Evolutionary conservation across 805 yeast genomes (phyloP), one percentile per base, ranked within the genome.

Genomic region (Clavispora fructus): DNA sequence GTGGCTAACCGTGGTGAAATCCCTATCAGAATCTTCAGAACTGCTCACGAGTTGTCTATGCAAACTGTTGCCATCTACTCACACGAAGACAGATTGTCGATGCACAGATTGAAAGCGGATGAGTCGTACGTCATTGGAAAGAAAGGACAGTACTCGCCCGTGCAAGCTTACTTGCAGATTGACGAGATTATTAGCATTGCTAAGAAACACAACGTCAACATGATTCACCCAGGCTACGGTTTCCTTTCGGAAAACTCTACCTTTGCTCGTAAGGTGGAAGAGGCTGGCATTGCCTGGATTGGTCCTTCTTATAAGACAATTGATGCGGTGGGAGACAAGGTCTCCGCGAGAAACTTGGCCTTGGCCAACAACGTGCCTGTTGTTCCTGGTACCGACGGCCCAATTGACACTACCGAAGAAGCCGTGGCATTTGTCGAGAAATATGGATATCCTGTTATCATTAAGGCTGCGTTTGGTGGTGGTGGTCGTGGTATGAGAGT

Each of bases 401-500:
- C 99, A 52, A 90, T 94, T 63, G 91, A 83, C 48, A 60, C 77
- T 26, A 83, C 83, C 23, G 83, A 76, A 47, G 89, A 92, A 60
- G 98, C 98, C 30, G 59, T 71, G 53, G 83, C 65, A 8, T 92
- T 92, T 62, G 97, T 91, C 32, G 79, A 71, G 39, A 62, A 89
- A 69, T 78, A 92, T 67, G 99, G 99, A 29, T 91, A 67, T 71
- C 99, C 99, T 8, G 98, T 94, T 41, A 92, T 92, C 69, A 90
- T 92, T 71, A 92, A 92, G 72, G 99, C 99, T 40, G 99, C 99
- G 33, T 94, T 87, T 63, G 99, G 99, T 67, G 99, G 99, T 73
- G 99, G 99, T 77, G 99, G 99, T 64, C 83, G 98, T 73, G 99
- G 99, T 79, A 94, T 92, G 98, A 84, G 99, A 74, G 99, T 92